Base-by-base conservation (phyloP, 148 eudicot genomes). In the Drosera capensis region DNA sequence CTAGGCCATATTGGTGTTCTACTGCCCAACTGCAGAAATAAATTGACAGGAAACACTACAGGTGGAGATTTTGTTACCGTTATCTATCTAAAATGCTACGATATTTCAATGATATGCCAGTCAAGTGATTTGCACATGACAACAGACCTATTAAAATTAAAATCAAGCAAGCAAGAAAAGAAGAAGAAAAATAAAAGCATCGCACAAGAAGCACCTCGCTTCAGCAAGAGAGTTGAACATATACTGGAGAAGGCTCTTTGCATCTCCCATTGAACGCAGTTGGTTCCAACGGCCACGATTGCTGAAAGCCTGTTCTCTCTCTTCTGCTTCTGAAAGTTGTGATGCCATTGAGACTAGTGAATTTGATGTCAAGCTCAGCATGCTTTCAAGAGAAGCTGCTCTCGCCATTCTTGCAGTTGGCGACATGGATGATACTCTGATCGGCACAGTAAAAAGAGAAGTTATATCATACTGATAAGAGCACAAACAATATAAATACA, bases 291-390 rank as follows among this genome's bases (percentile, higher is more conserved):
- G 86, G 43, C 95, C 93, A 56, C 95, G 97, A 49, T 45, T 69
- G 44, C 67, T 72, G 28, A 80, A 68, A 45, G 72, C 73, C 54
- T 95, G 97, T 48, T 90, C 97, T 28, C 97, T 59, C 60, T 90
- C 97, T 70, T 90, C 97, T 23, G 97, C 97, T 66, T 90, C 97
- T 35, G 97, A 90, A 54, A 90, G 97, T 60, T 90, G 97, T 62
- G 97, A 90, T 46, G 97, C 97, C 97, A 90, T 90, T 36, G 92
- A 67, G 29, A 90, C 97, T 19, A 90, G 80, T 45, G 97, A 90
- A 67, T 90, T 80, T 43, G 97, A 90, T 51, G 97, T 72, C 49
- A 90, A 75, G 55, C 87, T 68, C 38, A 90, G 66, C 97, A 90
- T 90, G 64, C 62, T 84, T 66, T 90, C 95, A 44, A 90, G 72